These are phyloP conservation scores for Henckelia pumila DNA, from an alignment of 257 asterid genomes.

Conservation along the genomic window DNA sequence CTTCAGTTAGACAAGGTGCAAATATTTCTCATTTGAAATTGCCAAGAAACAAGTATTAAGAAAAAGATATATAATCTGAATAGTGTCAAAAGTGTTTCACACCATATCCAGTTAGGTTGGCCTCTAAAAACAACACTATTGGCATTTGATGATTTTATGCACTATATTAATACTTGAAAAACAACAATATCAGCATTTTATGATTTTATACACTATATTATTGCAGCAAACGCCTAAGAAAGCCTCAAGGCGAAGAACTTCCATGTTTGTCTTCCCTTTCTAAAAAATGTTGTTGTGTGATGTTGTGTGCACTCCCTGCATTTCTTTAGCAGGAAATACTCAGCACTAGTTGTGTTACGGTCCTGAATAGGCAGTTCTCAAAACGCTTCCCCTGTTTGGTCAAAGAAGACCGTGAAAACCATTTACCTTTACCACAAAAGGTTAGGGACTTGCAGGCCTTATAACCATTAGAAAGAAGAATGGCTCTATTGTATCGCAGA, in stretches of 20 bases:
- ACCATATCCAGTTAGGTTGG: neutral
- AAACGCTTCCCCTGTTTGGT: neutral
- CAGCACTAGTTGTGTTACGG: neutral
- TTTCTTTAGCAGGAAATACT: conserved; percentile 13
- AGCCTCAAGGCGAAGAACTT: neutral
- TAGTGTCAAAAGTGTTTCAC: neutral
- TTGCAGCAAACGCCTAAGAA: neutral
- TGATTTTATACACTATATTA: neutral
- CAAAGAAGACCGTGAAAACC: conserved; percentile 12
- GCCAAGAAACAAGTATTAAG: conserved; percentile 13
- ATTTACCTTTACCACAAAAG: neutral
- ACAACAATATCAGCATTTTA: neutral
- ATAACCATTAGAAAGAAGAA: conserved; percentile 12
- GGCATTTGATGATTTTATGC: neutral
- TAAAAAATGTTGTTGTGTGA: neutral
- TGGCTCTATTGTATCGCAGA: neutral
- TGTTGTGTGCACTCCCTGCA: neutral
- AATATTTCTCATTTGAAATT: neutral
- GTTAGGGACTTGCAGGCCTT: neutral
- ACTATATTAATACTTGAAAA: neutral
- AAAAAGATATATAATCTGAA: conserved; percentile 6
- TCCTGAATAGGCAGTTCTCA: neutral
- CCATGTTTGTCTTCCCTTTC: neutral
- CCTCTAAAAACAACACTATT: no score
- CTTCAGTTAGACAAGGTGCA: neutral